Conservation (phyloP, 306 rosid genomes). For the Castanea mollissima region DNA sequence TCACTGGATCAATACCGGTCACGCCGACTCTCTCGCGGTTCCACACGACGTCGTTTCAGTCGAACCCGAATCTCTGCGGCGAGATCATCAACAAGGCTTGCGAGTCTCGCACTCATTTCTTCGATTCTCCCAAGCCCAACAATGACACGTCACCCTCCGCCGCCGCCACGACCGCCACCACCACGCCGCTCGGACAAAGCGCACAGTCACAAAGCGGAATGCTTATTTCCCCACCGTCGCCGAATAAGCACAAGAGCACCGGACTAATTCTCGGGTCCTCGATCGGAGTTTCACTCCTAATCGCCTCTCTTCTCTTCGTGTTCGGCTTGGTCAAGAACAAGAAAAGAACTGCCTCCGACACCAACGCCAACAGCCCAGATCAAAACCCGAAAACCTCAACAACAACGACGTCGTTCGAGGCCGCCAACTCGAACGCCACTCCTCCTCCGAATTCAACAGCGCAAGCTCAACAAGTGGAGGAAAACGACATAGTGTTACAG, state of each 20-base stretch:
- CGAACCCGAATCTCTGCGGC: conserved; percentile 70
- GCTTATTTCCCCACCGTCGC: conserved; percentile 36
- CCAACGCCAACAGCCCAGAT: not conserved
- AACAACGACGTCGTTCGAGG: conserved; percentile 5
- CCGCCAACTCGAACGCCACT: not conserved
- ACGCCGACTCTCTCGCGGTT: conserved; percentile 52
- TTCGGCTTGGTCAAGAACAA: conserved; percentile 31
- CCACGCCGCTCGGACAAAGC: conserved; percentile 47
- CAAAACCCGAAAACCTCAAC: conserved; percentile 1
- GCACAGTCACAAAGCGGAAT: conserved; percentile 50
- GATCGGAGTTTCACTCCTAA: conserved; percentile 32
- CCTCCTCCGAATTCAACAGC: not conserved
- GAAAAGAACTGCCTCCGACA: not conserved
- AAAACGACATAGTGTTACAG: conserved; percentile 23
- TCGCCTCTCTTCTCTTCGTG: conserved; percentile 28
- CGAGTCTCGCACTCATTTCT: conserved; percentile 44
- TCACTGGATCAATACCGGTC: conserved; percentile 61
- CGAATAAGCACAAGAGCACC: conserved; percentile 36
- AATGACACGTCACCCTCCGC: conserved; percentile 25
- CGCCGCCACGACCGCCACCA: too few species aligned
- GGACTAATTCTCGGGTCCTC: conserved; percentile 47
- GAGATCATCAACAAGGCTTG: conserved; percentile 61
- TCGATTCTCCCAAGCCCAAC: conserved; percentile 37
- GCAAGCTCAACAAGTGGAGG: not conserved
- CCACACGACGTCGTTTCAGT: conserved; percentile 42